Conservation (phyloP, 148 eudicot species). For the Chenopodium album region DNA sequence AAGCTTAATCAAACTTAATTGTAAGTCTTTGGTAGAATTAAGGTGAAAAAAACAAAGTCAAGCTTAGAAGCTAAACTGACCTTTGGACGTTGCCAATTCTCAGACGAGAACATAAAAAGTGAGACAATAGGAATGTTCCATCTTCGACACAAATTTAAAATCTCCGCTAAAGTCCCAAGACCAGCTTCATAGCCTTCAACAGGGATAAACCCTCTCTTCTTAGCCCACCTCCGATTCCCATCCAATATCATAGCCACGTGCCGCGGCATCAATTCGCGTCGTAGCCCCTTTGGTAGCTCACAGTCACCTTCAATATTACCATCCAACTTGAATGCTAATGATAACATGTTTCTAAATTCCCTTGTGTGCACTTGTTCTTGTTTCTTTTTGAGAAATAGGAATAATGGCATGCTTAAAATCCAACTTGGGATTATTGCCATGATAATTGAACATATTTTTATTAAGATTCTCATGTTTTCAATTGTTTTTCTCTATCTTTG, state of each 20-base stretch:
- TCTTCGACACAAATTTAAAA: neutral
- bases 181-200: conserved; percentile 16
- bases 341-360: neutral
- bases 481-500: neutral
- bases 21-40: too few species aligned
- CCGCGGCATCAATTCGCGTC: conserved; percentile 41
- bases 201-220: conserved; percentile 15
- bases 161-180: neutral
- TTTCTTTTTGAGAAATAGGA: neutral
- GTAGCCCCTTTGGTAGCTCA: conserved; percentile 30
- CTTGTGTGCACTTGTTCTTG: neutral
- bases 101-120: neutral
- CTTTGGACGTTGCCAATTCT: neutral
- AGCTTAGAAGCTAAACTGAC: neutral
- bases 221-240: conserved; percentile 54
- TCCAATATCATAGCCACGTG: conserved; percentile 48
- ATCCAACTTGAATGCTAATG: neutral
- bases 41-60: too few species aligned
- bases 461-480: neutral
- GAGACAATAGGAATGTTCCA: conserved; percentile 10
- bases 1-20: too few species aligned
- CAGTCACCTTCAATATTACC: neutral
- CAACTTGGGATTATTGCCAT: conserved; percentile 9
- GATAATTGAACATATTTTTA: neutral
- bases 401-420: neutral